Evolutionary conservation across 2,329 filamentous ascomycete genomes (phyloP).

Genomic region (Neofusicoccum umdonicola): DNA sequence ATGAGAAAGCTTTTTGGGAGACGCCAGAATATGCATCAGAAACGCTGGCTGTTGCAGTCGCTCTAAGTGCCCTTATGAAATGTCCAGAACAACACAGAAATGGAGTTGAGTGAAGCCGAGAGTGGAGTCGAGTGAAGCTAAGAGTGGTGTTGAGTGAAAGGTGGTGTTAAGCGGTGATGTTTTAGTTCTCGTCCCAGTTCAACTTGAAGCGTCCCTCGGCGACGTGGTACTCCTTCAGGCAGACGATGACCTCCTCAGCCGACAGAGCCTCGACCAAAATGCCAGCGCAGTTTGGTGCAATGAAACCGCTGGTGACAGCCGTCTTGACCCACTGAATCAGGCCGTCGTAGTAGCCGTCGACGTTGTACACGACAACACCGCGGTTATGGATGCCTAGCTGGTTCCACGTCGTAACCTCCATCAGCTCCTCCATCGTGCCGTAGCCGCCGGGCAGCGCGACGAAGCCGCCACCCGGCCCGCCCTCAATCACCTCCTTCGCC

Average conservation of each 20-base stretch:
- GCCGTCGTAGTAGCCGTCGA: constrained; percentile 90
- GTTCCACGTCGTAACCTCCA: constrained; percentile 91
- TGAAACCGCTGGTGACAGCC: constrained; percentile 74
- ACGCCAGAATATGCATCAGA: not conserved
- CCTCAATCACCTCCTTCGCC: constrained; percentile 67
- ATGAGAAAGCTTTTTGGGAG: not conserved
- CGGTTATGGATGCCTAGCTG: constrained; percentile 87
- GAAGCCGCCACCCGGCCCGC: constrained; percentile 82
- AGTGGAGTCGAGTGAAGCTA: too few relatives aligned
- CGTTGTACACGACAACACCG: constrained; percentile 78
- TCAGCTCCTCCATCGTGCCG: constrained; percentile 92
- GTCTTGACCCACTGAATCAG: constrained; percentile 77
- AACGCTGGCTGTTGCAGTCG: not conserved
- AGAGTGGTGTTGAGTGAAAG: too few relatives aligned
- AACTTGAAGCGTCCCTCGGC: constrained; percentile 75
- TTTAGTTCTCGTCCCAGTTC: constrained; percentile 64
- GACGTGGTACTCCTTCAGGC: constrained; percentile 71
- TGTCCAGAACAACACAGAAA: not conserved
- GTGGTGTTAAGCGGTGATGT: too few relatives aligned
- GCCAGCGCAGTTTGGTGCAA: constrained; percentile 64
- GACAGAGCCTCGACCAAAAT: constrained; percentile 77
- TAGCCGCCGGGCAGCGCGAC: constrained; percentile 86
- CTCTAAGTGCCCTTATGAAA: not conserved
- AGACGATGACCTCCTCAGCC: constrained; percentile 68
- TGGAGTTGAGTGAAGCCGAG: not conserved